Conservation (phyloP, 2,329 filamentous ascomycete species). For the Trematosphaeria pertusa region DNA sequence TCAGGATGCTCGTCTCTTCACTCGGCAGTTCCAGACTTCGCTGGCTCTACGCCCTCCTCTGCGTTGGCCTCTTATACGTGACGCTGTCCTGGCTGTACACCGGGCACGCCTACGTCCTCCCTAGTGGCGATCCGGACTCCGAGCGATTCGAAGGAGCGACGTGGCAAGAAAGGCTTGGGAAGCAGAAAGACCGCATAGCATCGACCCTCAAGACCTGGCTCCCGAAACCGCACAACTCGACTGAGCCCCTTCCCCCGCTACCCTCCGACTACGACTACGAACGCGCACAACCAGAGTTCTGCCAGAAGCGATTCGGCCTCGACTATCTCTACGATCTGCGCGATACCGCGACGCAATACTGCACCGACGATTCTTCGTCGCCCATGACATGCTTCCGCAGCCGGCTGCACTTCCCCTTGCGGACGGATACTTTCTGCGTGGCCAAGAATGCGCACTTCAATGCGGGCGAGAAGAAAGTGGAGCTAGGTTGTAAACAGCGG, state of each 20-base stretch:
- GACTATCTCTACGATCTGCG: neutral
- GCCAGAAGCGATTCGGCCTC: neutral
- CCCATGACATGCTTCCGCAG: slow-evolving; percentile 1
- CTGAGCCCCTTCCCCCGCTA: neutral
- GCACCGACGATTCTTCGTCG: slow-evolving; percentile 2
- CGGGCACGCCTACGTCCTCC: neutral
- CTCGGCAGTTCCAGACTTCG: too few species aligned
- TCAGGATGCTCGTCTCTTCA: too few species aligned
- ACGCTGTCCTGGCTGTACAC: neutral
- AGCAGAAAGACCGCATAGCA: neutral
- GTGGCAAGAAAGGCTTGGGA: neutral
- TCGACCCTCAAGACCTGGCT: neutral
- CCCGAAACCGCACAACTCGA: neutral
- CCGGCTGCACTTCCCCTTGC: too few species aligned
- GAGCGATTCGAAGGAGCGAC: neutral
- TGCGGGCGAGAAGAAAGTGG: neutral
- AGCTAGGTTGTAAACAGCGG: neutral
- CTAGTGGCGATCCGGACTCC: neutral
- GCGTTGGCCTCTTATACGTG: neutral
- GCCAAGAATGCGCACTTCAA: slow-evolving; percentile 1
- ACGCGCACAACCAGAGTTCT: neutral
- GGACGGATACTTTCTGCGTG: neutral
- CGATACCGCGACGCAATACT: neutral
- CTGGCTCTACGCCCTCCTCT: neutral
- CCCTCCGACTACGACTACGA: neutral